Evolutionary conservation across 1,284 basidiomycete genomes (phyloP), one percentile per base, ranked within the genome.

Genomic region (Pulveroboletus sp.): DNA sequence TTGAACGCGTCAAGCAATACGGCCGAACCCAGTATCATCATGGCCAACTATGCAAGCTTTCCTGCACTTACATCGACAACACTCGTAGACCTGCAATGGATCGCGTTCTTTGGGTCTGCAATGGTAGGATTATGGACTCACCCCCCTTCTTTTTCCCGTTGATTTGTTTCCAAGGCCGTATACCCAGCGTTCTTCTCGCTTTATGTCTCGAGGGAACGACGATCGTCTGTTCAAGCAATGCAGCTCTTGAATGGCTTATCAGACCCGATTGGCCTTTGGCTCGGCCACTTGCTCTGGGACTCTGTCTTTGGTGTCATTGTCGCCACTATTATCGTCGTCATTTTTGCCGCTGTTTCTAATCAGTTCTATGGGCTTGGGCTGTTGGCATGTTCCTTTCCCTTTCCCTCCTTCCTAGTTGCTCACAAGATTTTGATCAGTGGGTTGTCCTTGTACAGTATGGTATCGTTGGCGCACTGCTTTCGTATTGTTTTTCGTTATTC

Each of bases 171-270:
- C 15, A 53, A 89, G 83, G 79, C 85, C 18, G 84, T 90, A 1
- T 92, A 83, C 69, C 89, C 91, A 3, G 90, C 91, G 1, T 93
- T 93, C 71, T 91, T 87, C 59, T 79, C 87, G 11, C 69, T 93
- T 15, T 93, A 92, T 68, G 87, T 91, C 8, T 82, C 83, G 18
- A 81, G 78, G 61, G 89, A 88, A 67, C 81, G 83, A 28, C 78
- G 79, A 43, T 86, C 85, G 10, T 83, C 82, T 40, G 88, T 86
- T 3, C 89, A 86, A 72, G 88, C 87, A 7, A 92, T 89, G 87
- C 86, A 89, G 59, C 74, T 88, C 28, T 90, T 87, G 33, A 93
- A 93, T 66, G 91, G 91, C 1, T 75, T 92, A 31, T 80, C 85
- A 7, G 78, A 88, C 52, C 89, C 91, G 7, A 71, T 83, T 29